A percentile compares a stretch with the other conserved stretches of the same genome.
phyloP scores from a whole-genome alignment of 805 yeast species.

The Kodamaea neixiangensis region DNA sequence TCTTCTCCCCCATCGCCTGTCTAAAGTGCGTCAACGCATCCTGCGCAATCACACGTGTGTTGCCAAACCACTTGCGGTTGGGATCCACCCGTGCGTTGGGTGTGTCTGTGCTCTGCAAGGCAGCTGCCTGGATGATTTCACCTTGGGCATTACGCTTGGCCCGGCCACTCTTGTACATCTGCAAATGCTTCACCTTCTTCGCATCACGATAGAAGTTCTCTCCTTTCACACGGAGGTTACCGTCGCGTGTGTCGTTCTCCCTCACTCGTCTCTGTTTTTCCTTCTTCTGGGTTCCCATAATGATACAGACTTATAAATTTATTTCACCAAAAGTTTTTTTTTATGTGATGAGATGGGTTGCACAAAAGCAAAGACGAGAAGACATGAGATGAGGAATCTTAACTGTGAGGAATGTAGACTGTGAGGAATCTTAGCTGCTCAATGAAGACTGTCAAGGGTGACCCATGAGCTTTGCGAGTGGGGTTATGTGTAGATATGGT shows the following conservation, averaged over 20 bases:
- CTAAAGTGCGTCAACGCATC: constrained; percentile 94
- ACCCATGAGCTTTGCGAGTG: too few relatives aligned
- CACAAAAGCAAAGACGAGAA: background rate
- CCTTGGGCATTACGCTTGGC: constrained; percentile 87
- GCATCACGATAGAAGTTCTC: constrained; percentile 96
- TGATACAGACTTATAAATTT: constrained; percentile 6
- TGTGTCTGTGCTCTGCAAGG: constrained; percentile 79
- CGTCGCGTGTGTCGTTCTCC: constrained; percentile 80
- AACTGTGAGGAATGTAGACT: too few relatives aligned
- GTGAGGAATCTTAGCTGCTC: too few relatives aligned
- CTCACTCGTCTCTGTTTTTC: constrained; percentile 86
- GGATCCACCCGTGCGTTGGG: constrained; percentile 96
- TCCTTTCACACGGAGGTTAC: constrained; percentile 91
- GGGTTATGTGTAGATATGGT: too few relatives aligned
- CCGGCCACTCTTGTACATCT: constrained; percentile 91
- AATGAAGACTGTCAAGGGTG: too few relatives aligned
- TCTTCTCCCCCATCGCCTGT: constrained; percentile 86
- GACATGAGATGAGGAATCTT: background rate
- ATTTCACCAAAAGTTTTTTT: background rate
- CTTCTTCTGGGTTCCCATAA: constrained; percentile 92
- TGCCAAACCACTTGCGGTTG: constrained; percentile 96
- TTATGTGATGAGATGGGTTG: constrained; percentile 1
- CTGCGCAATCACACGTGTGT: constrained; percentile 95
- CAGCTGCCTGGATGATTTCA: constrained; percentile 84
- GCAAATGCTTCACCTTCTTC: constrained; percentile 82